Percentiles rank a stretch among this genome's conserved stretches.
These are phyloP conservation scores for Picochlorum sp. DNA, from an alignment of 139 green algal genomes.

Conservation along the genomic window DNA sequence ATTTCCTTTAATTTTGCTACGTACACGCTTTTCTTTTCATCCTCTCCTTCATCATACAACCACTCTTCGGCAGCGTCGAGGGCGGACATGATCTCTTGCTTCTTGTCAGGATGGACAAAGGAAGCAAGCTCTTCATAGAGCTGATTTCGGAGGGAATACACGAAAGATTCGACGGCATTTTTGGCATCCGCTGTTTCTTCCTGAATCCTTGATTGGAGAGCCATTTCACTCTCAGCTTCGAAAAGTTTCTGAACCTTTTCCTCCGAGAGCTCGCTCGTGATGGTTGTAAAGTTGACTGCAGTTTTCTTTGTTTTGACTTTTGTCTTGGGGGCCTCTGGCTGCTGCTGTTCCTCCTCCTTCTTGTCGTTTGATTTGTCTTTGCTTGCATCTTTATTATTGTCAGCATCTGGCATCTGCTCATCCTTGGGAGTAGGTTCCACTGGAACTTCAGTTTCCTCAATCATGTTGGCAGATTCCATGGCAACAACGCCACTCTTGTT, in stretches of 20 bases:
- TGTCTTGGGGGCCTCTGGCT: slow-evolving; percentile 19
- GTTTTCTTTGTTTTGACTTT: slow-evolving; percentile 43
- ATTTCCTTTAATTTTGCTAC: slow-evolving; percentile 83
- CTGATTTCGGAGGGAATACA: slow-evolving; percentile 81
- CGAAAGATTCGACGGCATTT: slow-evolving; percentile 93
- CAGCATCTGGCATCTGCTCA: slow-evolving; percentile 14
- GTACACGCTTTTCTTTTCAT: slow-evolving; percentile 87
- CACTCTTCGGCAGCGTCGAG: slow-evolving; percentile 81
- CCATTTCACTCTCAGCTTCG: slow-evolving; percentile 61
- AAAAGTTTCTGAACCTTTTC: slow-evolving; percentile 34
- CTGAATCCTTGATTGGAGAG: slow-evolving; percentile 69
- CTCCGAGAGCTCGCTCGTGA: slow-evolving; percentile 30
- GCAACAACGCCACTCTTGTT: slow-evolving; percentile 83
- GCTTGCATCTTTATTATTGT: slow-evolving; percentile 18
- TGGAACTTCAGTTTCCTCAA: slow-evolving; percentile 80
- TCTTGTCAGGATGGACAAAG: slow-evolving; percentile 62
- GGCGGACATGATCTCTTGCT: slow-evolving; percentile 40
- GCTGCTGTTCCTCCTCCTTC: neutral
- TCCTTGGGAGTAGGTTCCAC: slow-evolving; percentile 21
- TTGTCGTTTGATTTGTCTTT: slow-evolving; percentile 12
- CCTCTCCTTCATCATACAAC: slow-evolving; percentile 98
- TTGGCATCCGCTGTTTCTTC: slow-evolving; percentile 94
- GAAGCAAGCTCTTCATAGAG: slow-evolving; percentile 48
- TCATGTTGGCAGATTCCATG: slow-evolving; percentile 65
- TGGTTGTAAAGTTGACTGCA: slow-evolving; percentile 19